A percentile compares a stretch with the other conserved stretches of the same genome.
Evolutionary conservation across 495 filamentous ascomycete genomes (phyloP).

Genomic region (Aspergillus conjunctus): DNA sequence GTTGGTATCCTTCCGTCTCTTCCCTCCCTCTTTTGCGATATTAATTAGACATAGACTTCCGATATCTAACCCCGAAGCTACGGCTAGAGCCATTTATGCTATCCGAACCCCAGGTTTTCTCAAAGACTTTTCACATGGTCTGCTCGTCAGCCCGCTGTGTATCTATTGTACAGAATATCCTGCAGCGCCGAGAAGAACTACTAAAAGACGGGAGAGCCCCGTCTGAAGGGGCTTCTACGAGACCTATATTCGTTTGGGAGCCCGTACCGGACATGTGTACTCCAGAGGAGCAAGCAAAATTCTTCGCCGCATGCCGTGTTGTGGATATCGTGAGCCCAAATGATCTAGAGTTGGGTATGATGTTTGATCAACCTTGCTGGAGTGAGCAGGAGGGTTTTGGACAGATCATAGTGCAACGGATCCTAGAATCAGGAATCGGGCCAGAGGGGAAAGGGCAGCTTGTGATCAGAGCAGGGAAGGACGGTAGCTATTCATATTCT

Average conservation of each 20-base stretch:
- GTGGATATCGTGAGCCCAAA: constrained; percentile 91
- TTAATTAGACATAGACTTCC: constrained; percentile 64
- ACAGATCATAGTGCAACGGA: constrained; percentile 54
- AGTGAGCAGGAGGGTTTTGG: constrained; percentile 48
- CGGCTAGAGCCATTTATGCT: constrained; percentile 67
- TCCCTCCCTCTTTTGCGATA: constrained; percentile 16
- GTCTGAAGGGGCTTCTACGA: constrained; percentile 29
- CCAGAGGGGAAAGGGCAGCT: constrained; percentile 46
- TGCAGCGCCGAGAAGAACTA: constrained; percentile 47
- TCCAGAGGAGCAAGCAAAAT: constrained; percentile 71
- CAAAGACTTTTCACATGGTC: constrained; percentile 83
- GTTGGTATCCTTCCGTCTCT: constrained; percentile 32
- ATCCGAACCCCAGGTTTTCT: constrained; percentile 59
- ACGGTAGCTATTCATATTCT: constrained; percentile 58
- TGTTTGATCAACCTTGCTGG: constrained; percentile 68
- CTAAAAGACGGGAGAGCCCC: constrained; percentile 30
- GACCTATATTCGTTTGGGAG: constrained; percentile 89
- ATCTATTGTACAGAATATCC: constrained; percentile 65
- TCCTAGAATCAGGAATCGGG: constrained; percentile 57
- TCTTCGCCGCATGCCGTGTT: constrained; percentile 66
- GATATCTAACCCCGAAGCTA: constrained; percentile 83
- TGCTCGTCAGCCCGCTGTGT: constrained; percentile 80
- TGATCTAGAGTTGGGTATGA: constrained; percentile 76
- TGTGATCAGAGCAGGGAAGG: constrained; percentile 58
- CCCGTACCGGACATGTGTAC: constrained; percentile 87